These are phyloP conservation scores for Metarhizium anisopliae DNA, from an alignment of 2,329 filamentous ascomycete species.

Conservation along the genomic window DNA sequence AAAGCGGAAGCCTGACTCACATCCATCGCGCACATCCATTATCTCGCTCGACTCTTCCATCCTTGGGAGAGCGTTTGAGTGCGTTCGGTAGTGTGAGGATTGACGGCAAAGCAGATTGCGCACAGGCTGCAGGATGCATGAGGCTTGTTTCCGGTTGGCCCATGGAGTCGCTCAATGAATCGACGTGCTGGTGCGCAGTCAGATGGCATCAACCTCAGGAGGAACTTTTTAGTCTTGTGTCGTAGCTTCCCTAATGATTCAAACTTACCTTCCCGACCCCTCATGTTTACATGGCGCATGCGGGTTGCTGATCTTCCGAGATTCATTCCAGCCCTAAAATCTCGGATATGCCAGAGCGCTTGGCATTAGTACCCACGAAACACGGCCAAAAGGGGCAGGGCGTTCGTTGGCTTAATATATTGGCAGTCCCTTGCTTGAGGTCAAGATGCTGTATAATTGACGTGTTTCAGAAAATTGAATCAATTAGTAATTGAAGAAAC, in stretches of 20 bases:
- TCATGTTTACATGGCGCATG: not conserved
- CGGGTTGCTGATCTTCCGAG: not conserved
- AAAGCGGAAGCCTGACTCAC: not conserved
- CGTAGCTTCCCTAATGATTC: not conserved
- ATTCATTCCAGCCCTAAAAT: not conserved
- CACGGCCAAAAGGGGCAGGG: not conserved
- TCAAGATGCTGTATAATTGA: not conserved
- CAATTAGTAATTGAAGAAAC: not conserved
- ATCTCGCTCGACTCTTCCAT: too few relatives aligned
- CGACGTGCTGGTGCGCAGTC: too few relatives aligned
- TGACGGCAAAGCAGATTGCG: too few relatives aligned
- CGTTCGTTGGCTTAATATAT: not conserved
- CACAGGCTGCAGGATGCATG: too few relatives aligned
- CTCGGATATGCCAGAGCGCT: not conserved
- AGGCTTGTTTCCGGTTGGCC: too few relatives aligned
- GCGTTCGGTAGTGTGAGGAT: too few relatives aligned
- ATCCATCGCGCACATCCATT: too few relatives aligned
- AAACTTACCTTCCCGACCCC: too few relatives aligned
- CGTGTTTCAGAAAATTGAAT: not conserved
- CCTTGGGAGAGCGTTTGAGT: too few relatives aligned
- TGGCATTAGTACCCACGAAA: not conserved
- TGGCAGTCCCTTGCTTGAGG: not conserved
- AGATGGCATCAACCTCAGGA: too few relatives aligned
- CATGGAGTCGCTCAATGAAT: too few relatives aligned
- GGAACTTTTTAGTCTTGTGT: not conserved